Conservation (phyloP, 2,329 filamentous ascomycete species). For the Trichoderma lentiforme region DNA sequence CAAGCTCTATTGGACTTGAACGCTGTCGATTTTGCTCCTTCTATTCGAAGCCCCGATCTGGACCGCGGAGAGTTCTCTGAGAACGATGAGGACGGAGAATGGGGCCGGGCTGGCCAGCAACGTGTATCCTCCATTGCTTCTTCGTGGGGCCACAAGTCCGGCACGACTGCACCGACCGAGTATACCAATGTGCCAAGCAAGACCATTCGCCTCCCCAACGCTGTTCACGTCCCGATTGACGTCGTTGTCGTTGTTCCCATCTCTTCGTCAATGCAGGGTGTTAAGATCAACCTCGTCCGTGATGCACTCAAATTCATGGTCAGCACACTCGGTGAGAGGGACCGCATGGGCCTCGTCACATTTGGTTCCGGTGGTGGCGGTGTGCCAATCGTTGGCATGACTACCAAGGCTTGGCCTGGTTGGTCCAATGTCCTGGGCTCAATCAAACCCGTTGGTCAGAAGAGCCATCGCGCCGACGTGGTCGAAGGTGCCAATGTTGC, state of each 20-base stretch:
- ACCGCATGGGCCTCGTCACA: conserved; percentile 95
- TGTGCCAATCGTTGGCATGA: conserved; percentile 96
- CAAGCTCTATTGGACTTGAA: conserved; percentile 83
- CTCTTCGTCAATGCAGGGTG: conserved; percentile 97
- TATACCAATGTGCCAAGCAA: conserved; percentile 70
- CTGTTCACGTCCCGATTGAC: conserved; percentile 86
- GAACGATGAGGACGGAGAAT: conserved; percentile 78
- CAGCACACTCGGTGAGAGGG: conserved; percentile 80
- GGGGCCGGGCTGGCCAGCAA: conserved; percentile 63
- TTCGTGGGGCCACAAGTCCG: conserved; percentile 77
- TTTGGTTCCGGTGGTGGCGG: conserved; percentile 94
- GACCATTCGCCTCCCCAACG: conserved; percentile 40
- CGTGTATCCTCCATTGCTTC: conserved; percentile 81
- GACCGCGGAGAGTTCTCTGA: conserved; percentile 76
- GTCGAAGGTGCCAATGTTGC: conserved; percentile 97
- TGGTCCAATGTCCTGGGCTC: conserved; percentile 84
- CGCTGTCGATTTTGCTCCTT: conserved; percentile 57
- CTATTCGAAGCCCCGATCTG: conserved; percentile 68
- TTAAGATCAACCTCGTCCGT: conserved; percentile 92
- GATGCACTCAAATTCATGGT: conserved; percentile 93
- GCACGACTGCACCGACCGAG: conserved; percentile 84
- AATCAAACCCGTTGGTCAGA: conserved; percentile 91
- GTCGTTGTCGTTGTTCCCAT: conserved; percentile 96
- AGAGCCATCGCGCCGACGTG: conserved; percentile 92
- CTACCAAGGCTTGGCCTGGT: conserved; percentile 86